A percentile compares a stretch with the other conserved stretches of the same genome.
Conservation (phyloP, 805 yeast species). For the Starmerella khaoyaiensis region DNA sequence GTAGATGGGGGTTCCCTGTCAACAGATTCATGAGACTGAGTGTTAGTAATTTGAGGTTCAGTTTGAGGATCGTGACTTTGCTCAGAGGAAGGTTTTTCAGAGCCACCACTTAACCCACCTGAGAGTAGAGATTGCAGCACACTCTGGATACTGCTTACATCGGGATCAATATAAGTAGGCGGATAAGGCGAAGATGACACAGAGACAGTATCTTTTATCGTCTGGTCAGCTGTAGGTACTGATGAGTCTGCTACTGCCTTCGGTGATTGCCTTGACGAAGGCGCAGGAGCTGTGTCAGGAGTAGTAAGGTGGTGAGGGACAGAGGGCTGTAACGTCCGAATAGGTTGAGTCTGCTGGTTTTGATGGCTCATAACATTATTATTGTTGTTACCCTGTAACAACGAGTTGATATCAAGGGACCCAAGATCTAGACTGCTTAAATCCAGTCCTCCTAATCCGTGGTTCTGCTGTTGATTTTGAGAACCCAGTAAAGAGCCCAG, state of each 20-base stretch:
- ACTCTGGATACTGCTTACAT: constrained; percentile 18
- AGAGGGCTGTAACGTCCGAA: too few relatives aligned
- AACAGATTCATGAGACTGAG: not conserved
- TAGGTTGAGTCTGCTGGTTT: not conserved
- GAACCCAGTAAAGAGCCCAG: not conserved
- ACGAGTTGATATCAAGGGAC: too few relatives aligned
- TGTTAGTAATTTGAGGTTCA: not conserved
- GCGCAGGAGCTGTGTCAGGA: not conserved
- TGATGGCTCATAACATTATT: too few relatives aligned
- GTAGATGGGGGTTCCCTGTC: not conserved
- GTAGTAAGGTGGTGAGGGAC: not conserved
- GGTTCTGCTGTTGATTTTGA: not conserved
- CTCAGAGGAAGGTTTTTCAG: not conserved
- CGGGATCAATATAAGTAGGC: constrained; percentile 13
- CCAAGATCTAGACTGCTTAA: too few relatives aligned
- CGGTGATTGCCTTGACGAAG: not conserved
- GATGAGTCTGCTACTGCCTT: not conserved
- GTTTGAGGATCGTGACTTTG: not conserved
- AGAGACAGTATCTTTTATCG: not conserved
- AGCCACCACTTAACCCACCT: constrained; percentile 1
- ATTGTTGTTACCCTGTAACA: too few relatives aligned
- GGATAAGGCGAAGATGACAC: not conserved
- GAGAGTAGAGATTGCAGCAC: constrained; percentile 15
- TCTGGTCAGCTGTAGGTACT: not conserved
- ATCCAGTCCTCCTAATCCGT: too few relatives aligned